Percentiles rank a stretch among this genome's conserved stretches.
Conservation (phyloP, 805 yeast genomes). For the Kodamaea fukazawae region DNA sequence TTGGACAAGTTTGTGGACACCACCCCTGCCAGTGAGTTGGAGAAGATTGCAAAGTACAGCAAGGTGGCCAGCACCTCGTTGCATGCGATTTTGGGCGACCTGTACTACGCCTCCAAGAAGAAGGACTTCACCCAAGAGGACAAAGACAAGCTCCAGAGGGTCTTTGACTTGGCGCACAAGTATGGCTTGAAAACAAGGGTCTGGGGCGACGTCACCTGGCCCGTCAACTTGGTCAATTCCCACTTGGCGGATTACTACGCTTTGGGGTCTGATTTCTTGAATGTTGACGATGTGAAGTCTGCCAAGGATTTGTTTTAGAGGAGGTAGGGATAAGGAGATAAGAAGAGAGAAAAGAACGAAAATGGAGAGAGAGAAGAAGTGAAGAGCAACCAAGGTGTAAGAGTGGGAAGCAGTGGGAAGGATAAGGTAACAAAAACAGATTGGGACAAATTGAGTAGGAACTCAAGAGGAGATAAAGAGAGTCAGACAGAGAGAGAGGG, state of each 20-base stretch:
- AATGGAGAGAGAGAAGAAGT: no score
- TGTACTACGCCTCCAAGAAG: constrained; percentile 10
- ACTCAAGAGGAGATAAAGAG: no score
- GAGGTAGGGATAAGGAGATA: no score
- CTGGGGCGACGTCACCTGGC: constrained; percentile 77
- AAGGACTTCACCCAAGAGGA: constrained; percentile 37
- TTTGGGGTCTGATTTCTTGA: constrained; percentile 55
- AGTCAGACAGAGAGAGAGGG: no score
- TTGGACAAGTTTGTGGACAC: constrained; percentile 27
- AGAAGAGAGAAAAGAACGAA: no score
- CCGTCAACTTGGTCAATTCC: constrained; percentile 39
- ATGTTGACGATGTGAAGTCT: constrained; percentile 56
- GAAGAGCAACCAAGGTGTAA: no score
- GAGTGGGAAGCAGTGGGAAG: no score
- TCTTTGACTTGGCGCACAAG: constrained; percentile 46
- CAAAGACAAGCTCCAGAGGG: constrained; percentile 18
- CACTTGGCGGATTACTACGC: constrained; percentile 50
- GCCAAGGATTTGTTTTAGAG: constrained; percentile 23
- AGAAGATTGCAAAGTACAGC: constrained; percentile 26
- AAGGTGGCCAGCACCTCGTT: constrained; percentile 46
- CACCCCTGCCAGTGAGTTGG: constrained; percentile 21
- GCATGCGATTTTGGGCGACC: constrained; percentile 25
- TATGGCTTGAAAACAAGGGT: constrained; percentile 54
- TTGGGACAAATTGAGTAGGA: no score
- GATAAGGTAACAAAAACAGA: no score